Percentiles rank a stretch among this genome's conserved stretches.
phyloP scores from a whole-genome alignment of 1,284 basidiomycete species.

The Chondrostereum purpureum region DNA sequence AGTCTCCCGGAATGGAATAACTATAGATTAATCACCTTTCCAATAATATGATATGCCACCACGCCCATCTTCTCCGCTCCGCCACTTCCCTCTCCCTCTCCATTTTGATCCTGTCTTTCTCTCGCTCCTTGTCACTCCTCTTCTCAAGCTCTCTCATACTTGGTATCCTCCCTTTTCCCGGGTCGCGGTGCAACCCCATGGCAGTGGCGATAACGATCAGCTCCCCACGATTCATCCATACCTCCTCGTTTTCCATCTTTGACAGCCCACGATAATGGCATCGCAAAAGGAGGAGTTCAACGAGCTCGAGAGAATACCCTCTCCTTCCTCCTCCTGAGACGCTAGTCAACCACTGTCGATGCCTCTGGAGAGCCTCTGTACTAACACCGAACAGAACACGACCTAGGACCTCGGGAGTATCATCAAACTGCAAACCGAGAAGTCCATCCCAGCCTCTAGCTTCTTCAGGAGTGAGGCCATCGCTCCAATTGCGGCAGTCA shows the following conservation, averaged over 20 bases:
- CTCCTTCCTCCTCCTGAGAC: conserved; percentile 41
- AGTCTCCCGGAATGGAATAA: too few relatives aligned
- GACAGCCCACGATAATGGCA: conserved; percentile 64
- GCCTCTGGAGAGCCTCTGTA: conserved; percentile 55
- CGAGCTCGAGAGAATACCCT: conserved; percentile 65
- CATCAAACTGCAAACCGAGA: conserved; percentile 32
- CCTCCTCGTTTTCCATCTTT: conserved; percentile 71
- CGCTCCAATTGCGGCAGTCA: conserved; percentile 14
- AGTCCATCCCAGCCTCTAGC: conserved; percentile 54
- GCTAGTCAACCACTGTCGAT: conserved; percentile 24
- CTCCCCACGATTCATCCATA: conserved; percentile 68
- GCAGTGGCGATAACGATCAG: conserved; percentile 67
- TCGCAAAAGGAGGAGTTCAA: conserved; percentile 64
- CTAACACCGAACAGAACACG: conserved; percentile 62
- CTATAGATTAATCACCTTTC: conserved; percentile 72
- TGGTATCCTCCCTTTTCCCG: conserved; percentile 63
- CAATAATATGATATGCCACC: conserved; percentile 77
- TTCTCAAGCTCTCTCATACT: background rate
- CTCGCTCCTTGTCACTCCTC: background rate
- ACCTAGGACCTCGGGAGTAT: conserved; percentile 50
- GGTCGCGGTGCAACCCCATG: conserved; percentile 78
- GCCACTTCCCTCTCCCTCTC: conserved; percentile 43
- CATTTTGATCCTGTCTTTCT: background rate
- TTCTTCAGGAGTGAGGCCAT: background rate
- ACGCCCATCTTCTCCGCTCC: conserved; percentile 75